These are phyloP conservation scores for Stagonosporopsis rhizophila DNA, from an alignment of 2,329 filamentous ascomycete species.

Conservation along the genomic window DNA sequence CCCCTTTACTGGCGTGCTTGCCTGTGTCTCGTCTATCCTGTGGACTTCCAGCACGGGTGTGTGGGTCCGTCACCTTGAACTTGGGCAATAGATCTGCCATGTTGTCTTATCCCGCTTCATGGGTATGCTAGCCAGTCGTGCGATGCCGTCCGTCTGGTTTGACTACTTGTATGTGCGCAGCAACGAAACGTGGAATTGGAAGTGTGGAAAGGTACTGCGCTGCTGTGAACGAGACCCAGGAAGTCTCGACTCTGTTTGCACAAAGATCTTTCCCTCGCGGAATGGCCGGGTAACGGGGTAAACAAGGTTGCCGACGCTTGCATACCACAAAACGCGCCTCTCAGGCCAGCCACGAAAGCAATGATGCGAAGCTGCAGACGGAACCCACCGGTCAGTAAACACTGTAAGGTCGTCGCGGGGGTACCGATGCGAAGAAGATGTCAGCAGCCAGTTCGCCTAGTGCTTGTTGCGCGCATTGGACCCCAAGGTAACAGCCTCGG, in stretches of 20 bases:
- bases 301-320: constrained; percentile 15
- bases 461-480: constrained; percentile 9
- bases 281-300: constrained; percentile 18
- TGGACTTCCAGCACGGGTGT: constrained; percentile 39
- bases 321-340: neutral
- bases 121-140: constrained; percentile 12
- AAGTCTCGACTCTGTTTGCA: neutral
- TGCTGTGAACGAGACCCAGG: neutral
- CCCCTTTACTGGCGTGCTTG: constrained; percentile 31
- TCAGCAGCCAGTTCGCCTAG: constrained; percentile 11
- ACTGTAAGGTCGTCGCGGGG: neutral
- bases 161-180: neutral
- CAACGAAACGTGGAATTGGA: neutral
- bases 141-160: neutral
- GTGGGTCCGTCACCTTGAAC: constrained; percentile 55
- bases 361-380: neutral
- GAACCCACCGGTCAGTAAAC: neutral
- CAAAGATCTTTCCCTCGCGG: constrained; percentile 13
- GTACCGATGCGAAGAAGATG: neutral
- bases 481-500: constrained; percentile 10
- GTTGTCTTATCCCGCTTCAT: constrained; percentile 25
- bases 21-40: constrained; percentile 38
- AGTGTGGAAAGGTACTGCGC: neutral
- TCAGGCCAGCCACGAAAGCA: neutral
- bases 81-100: constrained; percentile 52